A percentile compares a stretch with the other conserved stretches of the same genome.
Conservation (phyloP, 805 yeast genomes). For the Yarrowia keelungensis region DNA sequence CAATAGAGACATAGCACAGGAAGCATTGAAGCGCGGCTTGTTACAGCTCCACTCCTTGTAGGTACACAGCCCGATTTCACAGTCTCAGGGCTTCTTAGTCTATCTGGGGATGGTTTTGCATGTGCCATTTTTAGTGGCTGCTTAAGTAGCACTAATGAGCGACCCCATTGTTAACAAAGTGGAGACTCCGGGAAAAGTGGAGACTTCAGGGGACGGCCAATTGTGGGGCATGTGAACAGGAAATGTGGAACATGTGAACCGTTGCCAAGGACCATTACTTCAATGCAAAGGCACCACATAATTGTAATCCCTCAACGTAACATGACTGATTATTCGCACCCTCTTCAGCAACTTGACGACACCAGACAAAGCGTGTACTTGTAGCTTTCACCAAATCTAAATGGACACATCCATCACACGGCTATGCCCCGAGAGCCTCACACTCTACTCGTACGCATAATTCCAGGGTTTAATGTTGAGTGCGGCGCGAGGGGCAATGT, state of each 20-base stretch:
- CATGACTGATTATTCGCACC: too few species aligned
- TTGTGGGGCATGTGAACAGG: too few species aligned
- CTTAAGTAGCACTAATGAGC: slow-evolving; percentile 26
- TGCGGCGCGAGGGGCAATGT: neutral
- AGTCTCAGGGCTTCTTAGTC: neutral
- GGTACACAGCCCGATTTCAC: slow-evolving; percentile 6
- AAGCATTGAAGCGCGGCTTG: neutral
- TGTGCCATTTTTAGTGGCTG: slow-evolving; percentile 14
- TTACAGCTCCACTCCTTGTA: neutral
- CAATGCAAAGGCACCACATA: too few species aligned
- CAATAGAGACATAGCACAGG: too few species aligned
- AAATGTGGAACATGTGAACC: too few species aligned
- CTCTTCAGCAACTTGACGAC: neutral
- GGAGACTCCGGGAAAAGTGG: slow-evolving; percentile 16
- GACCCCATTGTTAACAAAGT: neutral
- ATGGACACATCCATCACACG: slow-evolving; percentile 25
- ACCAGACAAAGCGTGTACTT: neutral
- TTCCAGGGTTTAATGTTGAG: slow-evolving; percentile 8
- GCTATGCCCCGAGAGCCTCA: slow-evolving; percentile 27
- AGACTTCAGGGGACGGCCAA: neutral
- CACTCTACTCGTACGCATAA: slow-evolving; percentile 19
- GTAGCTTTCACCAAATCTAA: slow-evolving; percentile 12
- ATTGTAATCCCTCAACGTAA: neutral
- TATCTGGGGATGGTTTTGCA: slow-evolving; percentile 13
- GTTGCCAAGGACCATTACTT: too few species aligned